Evolutionary conservation across 1,284 basidiomycete genomes (phyloP), one percentile per base, ranked within the genome.

Genomic region (Rhodotorula sp.): DNA sequence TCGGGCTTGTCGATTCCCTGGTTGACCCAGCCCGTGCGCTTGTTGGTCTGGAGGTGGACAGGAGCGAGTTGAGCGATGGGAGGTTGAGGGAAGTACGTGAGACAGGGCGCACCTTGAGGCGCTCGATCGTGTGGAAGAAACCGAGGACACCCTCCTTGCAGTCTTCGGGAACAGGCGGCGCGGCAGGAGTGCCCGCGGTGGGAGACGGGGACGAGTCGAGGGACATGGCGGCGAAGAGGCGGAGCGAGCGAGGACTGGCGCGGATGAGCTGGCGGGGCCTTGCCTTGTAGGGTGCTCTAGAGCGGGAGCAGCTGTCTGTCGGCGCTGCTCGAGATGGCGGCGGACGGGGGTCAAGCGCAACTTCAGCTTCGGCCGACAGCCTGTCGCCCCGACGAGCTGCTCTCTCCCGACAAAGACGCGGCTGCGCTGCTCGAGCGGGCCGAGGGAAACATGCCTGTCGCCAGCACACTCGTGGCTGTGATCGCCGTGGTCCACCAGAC

Each of bases 11-110:
- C 79, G 79, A 91, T 92, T 58, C 90, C 87, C 78, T 92, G 86
- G 74, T 94, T 86, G 37, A 94, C 87, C 94, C 94, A 97, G 72
- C 94, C 94, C 0, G 93, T 95, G n/a, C 94, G 85, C 81, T 94
- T 95, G 80, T 96, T 92, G 0, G 91, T 92, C 92, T 94, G 61
- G 15, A 13, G 17, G 58, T 50, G 5, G 53, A 7, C 8, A 37
- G 39, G 50, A 25, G 62, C 29, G 10, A n/a, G 37, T n/a, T 21
- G 37, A 56, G 32, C 19, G n/a, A 54, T 12, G 51, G 25, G 25
- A 56, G 57, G n/a, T 29, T n/a, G 27, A 27, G 10, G 34, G 5
- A n/a, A 27, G 57, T 61, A 12, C 25, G 58, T 10, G 21, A 48
- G 5, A 3, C 3, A 21, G 29, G 6, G 41, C 78, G 29, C 58